Evolutionary conservation across 225 moss, liverwort and hornwort species (phyloP).

Genomic region (Marchantia paleacea): DNA sequence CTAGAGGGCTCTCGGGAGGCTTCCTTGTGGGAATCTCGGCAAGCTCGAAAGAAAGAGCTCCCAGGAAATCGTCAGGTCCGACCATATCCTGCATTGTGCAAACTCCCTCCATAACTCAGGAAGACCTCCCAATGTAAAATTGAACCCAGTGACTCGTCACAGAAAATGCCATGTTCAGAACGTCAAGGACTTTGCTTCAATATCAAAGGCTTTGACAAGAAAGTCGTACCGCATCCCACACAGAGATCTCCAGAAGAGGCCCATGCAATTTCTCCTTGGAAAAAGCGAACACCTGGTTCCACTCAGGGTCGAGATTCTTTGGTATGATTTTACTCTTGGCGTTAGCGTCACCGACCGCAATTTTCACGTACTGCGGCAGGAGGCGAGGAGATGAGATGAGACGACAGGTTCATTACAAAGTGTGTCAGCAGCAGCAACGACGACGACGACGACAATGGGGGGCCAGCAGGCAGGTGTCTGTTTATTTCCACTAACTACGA

Average conservation of each 20-base stretch:
- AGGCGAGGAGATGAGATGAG: neutral
- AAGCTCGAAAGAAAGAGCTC: conserved; percentile 69
- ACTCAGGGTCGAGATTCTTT: conserved; percentile 73
- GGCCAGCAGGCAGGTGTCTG: too few species aligned
- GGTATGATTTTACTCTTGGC: conserved; percentile 63
- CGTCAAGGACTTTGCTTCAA: neutral
- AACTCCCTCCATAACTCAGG: neutral
- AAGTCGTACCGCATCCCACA: conserved; percentile 77
- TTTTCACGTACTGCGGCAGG: conserved; percentile 61
- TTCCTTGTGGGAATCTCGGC: conserved; percentile 68
- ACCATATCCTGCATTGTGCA: conserved; percentile 52
- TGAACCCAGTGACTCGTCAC: neutral
- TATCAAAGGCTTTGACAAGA: neutral
- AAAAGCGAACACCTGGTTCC: conserved; percentile 91
- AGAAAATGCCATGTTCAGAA: neutral
- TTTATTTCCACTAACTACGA: too few species aligned
- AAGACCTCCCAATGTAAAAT: neutral
- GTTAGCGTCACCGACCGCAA: conserved; percentile 63
- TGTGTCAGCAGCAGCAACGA: neutral
- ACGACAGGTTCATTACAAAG: neutral
- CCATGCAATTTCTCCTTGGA: conserved; percentile 84
- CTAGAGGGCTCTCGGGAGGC: conserved; percentile 75
- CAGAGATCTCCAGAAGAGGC: conserved; percentile 64
- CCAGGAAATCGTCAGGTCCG: conserved; percentile 71
- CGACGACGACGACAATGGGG: too few species aligned